These are phyloP conservation scores for Spergularia marina DNA, from an alignment of 148 eudicot species.

Conservation along the genomic window DNA sequence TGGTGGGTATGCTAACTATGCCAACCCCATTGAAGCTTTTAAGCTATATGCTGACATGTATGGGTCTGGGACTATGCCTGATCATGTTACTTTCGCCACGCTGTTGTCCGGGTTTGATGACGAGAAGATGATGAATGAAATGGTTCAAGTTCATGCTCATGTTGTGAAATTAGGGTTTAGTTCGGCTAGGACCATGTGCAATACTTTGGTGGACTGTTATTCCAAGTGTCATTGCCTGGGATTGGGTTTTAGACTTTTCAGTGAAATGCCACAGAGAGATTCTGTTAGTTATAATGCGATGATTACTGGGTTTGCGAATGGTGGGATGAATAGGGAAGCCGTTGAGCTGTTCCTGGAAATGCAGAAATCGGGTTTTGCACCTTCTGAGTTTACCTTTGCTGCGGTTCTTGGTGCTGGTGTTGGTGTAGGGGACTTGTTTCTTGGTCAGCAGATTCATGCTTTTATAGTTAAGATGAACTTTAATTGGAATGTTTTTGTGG, in stretches of 20 bases:
- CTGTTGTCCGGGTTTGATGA: slow-evolving; percentile 61
- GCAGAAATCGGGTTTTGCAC: slow-evolving; percentile 53
- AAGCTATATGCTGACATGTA: slow-evolving; percentile 53
- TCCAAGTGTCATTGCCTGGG: slow-evolving; percentile 58
- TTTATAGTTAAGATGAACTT: slow-evolving; percentile 51
- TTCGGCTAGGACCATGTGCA: slow-evolving; percentile 41
- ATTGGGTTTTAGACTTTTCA: slow-evolving; percentile 44
- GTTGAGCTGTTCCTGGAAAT: slow-evolving; percentile 48
- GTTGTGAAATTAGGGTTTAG: slow-evolving; percentile 49
- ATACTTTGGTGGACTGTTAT: slow-evolving; percentile 70
- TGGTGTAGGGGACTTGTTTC: slow-evolving; percentile 42
- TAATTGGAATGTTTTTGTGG: slow-evolving; percentile 52
- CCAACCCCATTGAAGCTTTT: slow-evolving; percentile 49
- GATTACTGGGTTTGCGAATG: slow-evolving; percentile 59
- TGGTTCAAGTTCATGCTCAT: slow-evolving; percentile 64
- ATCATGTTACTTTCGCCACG: slow-evolving; percentile 65
- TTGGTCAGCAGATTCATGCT: slow-evolving; percentile 62
- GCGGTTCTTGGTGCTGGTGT: slow-evolving; percentile 53
- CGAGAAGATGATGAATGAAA: slow-evolving; percentile 20
- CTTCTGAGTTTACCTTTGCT: slow-evolving; percentile 80
- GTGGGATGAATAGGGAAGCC: slow-evolving; percentile 44
- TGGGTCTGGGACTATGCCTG: slow-evolving; percentile 45
- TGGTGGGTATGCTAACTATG: slow-evolving; percentile 54
- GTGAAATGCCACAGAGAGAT: slow-evolving; percentile 48
- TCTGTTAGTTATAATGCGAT: slow-evolving; percentile 64